These are phyloP conservation scores for Dipteronia sinensis DNA, from an alignment of 345 rosid species.

Conservation along the genomic window DNA sequence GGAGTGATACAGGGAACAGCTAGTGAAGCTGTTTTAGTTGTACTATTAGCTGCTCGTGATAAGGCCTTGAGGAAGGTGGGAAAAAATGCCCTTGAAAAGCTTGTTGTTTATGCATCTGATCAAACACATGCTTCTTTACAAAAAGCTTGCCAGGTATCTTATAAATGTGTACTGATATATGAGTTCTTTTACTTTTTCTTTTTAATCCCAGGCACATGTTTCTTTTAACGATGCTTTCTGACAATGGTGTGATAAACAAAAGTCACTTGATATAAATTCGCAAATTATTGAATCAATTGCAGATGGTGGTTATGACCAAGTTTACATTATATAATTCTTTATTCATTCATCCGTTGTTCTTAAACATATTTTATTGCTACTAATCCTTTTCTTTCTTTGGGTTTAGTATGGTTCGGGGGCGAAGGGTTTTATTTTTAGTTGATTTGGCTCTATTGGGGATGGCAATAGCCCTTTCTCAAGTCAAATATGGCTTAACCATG, in stretches of 20 bases:
- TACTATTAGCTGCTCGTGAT: slow-evolving; percentile 77
- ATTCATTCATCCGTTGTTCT: not conserved
- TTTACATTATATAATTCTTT: not conserved
- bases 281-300: not conserved
- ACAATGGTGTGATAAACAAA: not conserved
- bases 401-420: not conserved
- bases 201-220: not conserved
- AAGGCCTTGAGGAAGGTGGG: slow-evolving; percentile 54
- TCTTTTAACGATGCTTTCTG: not conserved
- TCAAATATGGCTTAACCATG: not conserved
- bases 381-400: not conserved
- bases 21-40: slow-evolving; percentile 92
- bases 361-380: not conserved
- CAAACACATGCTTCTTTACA: slow-evolving; percentile 86
- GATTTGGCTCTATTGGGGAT: not conserved
- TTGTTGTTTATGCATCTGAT: slow-evolving; percentile 82
- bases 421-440: not conserved
- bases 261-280: not conserved
- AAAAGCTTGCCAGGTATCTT: slow-evolving; percentile 84
- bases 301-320: not conserved
- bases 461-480: not conserved
- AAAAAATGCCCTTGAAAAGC: slow-evolving; percentile 63
- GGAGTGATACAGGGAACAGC: slow-evolving; percentile 95
- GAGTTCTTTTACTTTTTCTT: not conserved
- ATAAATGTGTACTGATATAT: not conserved